A percentile compares a stretch with the other conserved stretches of the same genome.
These are phyloP conservation scores for Trametes polyzona DNA, from an alignment of 1,284 basidiomycete genomes.

Conservation along the genomic window DNA sequence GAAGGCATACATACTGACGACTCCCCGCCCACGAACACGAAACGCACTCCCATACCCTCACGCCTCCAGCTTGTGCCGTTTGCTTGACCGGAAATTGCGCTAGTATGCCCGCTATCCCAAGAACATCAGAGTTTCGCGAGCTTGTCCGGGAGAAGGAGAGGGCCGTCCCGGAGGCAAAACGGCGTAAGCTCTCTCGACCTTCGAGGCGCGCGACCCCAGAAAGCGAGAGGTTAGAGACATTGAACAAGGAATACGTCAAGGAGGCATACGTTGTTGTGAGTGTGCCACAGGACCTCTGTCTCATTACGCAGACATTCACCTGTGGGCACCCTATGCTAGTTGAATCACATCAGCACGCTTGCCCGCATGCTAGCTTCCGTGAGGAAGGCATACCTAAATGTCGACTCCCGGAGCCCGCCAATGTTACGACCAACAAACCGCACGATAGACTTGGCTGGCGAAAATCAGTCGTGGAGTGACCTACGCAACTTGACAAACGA, in stretches of 20 bases:
- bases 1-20: too few species aligned
- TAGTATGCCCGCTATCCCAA: slow-evolving; percentile 41
- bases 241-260: slow-evolving; percentile 68
- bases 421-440: slow-evolving; percentile 52
- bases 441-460: slow-evolving; percentile 57
- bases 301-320: neutral
- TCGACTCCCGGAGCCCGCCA: slow-evolving; percentile 60
- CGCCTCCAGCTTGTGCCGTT: neutral
- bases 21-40: neutral
- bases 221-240: slow-evolving; percentile 40
- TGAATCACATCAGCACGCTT: slow-evolving; percentile 74
- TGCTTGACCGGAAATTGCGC: neutral
- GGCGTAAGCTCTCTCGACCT: slow-evolving; percentile 49
- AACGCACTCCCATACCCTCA: neutral
- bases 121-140: slow-evolving; percentile 64
- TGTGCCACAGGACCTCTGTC: slow-evolving; percentile 8
- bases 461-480: slow-evolving; percentile 63
- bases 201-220: slow-evolving; percentile 39
- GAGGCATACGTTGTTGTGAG: slow-evolving; percentile 79
- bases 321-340: slow-evolving; percentile 41
- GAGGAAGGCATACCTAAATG: slow-evolving; percentile 79
- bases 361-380: slow-evolving; percentile 70
- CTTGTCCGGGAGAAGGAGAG: slow-evolving; percentile 52
- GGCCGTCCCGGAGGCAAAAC: slow-evolving; percentile 49
- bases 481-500: slow-evolving; percentile 79